Conservation (phyloP, 106 monocot genomes). For the Chionographis japonica region DNA sequence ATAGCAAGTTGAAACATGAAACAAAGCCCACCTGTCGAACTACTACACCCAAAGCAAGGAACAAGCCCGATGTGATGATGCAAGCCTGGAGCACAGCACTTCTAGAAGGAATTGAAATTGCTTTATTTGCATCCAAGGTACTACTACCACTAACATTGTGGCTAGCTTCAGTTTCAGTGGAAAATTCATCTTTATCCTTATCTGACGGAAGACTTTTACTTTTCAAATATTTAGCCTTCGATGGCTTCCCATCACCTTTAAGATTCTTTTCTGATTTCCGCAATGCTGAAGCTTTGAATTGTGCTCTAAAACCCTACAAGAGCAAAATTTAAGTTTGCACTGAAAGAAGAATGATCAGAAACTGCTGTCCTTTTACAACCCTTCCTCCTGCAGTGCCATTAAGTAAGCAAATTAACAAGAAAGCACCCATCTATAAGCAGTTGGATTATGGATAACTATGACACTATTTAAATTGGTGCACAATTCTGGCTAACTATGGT, state of each 20-base stretch:
- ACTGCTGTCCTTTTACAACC: neutral
- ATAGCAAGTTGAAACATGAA: neutral
- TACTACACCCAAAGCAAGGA: constrained; percentile 46
- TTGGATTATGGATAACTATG: too few relatives aligned
- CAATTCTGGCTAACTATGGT: too few relatives aligned
- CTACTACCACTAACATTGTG: neutral
- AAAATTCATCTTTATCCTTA: constrained; percentile 9
- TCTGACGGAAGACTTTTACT: constrained; percentile 4
- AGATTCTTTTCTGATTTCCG: constrained; percentile 37
- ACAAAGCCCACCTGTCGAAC: constrained; percentile 53
- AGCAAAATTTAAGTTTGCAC: constrained; percentile 5
- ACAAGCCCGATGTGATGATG: constrained; percentile 47
- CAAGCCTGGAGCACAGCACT: constrained; percentile 74
- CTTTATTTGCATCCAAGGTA: constrained; percentile 6
- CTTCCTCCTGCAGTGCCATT: neutral
- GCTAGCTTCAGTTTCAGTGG: constrained; percentile 8
- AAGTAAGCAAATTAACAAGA: too few relatives aligned
- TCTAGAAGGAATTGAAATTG: constrained; percentile 40
- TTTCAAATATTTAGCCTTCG: constrained; percentile 12
- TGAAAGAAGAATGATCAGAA: neutral
- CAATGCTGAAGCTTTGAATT: constrained; percentile 36
- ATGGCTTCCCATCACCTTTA: constrained; percentile 12
- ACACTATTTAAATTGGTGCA: too few relatives aligned
- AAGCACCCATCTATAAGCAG: too few relatives aligned
- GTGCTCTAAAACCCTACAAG: constrained; percentile 22